Percentiles rank a stretch among this genome's conserved stretches.
phyloP scores from a whole-genome alignment of 352 stramenopile species.

The Pythium phragmiticola region DNA sequence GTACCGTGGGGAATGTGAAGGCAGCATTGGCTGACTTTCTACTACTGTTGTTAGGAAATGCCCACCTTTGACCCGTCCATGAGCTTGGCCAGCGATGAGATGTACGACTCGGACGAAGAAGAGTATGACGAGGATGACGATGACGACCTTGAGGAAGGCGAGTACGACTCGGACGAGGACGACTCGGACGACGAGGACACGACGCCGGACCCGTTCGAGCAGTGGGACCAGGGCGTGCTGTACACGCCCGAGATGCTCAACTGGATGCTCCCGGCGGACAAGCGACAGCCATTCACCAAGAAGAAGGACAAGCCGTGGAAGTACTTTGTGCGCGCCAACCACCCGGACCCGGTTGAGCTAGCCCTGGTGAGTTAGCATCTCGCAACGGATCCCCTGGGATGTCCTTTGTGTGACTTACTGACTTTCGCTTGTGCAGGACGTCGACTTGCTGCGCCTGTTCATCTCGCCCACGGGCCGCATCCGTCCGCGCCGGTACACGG shows the following conservation, averaged over 20 bases:
- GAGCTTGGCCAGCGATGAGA: conserved; percentile 42
- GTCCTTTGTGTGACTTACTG: too few relatives aligned
- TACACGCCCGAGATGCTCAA: conserved; percentile 82
- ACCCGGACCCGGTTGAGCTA: conserved; percentile 73
- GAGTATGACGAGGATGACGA: conserved; percentile 20
- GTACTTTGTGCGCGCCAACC: conserved; percentile 75
- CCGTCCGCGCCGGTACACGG: conserved; percentile 75
- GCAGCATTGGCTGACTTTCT: not conserved
- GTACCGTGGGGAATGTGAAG: not conserved
- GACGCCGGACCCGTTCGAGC: conserved; percentile 40
- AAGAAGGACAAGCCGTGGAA: conserved; percentile 72
- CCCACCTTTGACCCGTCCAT: conserved; percentile 63
- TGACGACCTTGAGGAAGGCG: conserved; percentile 10
- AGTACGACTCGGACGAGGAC: conserved; percentile 21
- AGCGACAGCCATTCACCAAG: conserved; percentile 58
- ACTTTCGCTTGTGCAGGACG: conserved; percentile 35
- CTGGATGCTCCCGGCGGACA: conserved; percentile 72
- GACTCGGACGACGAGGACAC: conserved; percentile 36
- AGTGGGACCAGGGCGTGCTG: conserved; percentile 57
- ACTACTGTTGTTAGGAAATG: conserved; percentile 44
- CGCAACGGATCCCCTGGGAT: not conserved
- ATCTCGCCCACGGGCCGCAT: conserved; percentile 84
- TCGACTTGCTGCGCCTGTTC: conserved; percentile 78
- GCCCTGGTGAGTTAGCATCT: conserved; percentile 39
- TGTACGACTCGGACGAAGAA: conserved; percentile 33